These are phyloP conservation scores for Mycocentrospora acerina DNA, from an alignment of 2,329 filamentous ascomycete species.

Conservation along the genomic window DNA sequence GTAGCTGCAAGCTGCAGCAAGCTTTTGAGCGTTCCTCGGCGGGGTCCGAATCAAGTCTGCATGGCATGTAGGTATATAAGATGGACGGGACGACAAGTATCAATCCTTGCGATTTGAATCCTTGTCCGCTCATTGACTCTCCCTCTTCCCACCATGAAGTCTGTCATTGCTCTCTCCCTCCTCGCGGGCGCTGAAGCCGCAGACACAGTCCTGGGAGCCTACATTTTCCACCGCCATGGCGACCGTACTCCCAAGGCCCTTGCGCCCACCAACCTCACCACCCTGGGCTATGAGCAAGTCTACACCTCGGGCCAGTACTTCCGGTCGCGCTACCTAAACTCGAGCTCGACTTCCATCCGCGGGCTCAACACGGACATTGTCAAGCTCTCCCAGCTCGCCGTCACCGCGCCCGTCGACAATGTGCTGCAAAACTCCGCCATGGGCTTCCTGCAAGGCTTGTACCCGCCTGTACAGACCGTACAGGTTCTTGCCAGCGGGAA, in stretches of 20 bases:
- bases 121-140: too few species aligned
- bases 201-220: constrained; percentile 77
- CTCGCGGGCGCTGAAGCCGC: constrained; percentile 33
- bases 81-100: too few species aligned
- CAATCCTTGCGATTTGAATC: too few species aligned
- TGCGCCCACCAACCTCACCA: constrained; percentile 71
- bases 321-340: constrained; percentile 69
- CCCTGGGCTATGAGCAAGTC: constrained; percentile 76
- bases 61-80: too few species aligned
- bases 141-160: constrained; percentile 26
- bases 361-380: constrained; percentile 68
- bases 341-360: constrained; percentile 62
- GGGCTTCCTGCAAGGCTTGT: constrained; percentile 82
- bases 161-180: constrained; percentile 26
- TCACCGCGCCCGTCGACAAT: constrained; percentile 70
- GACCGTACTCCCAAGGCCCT: constrained; percentile 80
- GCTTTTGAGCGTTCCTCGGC: constrained; percentile 17
- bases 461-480: constrained; percentile 66
- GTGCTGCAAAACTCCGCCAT: constrained; percentile 80
- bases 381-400: constrained; percentile 68
- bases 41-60: not conserved
- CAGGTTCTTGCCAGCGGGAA: constrained; percentile 72
- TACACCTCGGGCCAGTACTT: constrained; percentile 73
- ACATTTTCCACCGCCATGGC: constrained; percentile 87
- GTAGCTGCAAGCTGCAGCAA: constrained; percentile 3